Percentiles rank a stretch among this genome's conserved stretches.
These are phyloP conservation scores for Chrysanthemum makinoi DNA, from an alignment of 129 eudicot genomes.

Conservation along the genomic window DNA sequence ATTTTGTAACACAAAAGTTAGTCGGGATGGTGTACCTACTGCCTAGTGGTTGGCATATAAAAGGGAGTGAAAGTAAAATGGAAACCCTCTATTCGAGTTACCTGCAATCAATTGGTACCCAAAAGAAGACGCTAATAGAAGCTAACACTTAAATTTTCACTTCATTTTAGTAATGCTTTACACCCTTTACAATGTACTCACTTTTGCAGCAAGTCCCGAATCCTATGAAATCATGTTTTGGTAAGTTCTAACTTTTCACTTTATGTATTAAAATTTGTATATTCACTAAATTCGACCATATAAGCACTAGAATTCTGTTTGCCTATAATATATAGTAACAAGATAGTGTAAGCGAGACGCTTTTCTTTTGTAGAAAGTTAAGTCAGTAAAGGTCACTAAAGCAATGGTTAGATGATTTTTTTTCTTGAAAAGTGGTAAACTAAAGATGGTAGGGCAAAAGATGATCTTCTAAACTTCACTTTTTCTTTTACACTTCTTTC, in stretches of 20 bases:
- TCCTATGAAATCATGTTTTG: slow-evolving; percentile 3
- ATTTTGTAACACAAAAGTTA: background rate
- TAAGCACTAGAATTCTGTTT: background rate
- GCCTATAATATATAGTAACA: background rate
- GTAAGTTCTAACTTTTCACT: slow-evolving; percentile 12
- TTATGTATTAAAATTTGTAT: background rate
- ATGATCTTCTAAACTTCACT: slow-evolving; percentile 32
- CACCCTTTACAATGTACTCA: background rate
- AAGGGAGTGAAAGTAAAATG: background rate
- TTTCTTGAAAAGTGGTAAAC: slow-evolving; percentile 26
- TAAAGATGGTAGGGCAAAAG: slow-evolving; percentile 48
- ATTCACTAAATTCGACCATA: background rate
- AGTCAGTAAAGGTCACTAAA: slow-evolving; percentile 23
- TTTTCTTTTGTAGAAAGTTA: slow-evolving; percentile 26
- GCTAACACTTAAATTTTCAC: background rate
- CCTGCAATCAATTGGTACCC: background rate
- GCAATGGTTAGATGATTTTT: slow-evolving; percentile 27
- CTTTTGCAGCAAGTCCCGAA: slow-evolving; percentile 6
- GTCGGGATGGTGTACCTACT: background rate
- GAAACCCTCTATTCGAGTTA: background rate
- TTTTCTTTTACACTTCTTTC: slow-evolving; percentile 28
- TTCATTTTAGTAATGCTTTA: background rate
- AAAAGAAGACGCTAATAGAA: background rate
- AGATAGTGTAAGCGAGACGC: slow-evolving; percentile 22
- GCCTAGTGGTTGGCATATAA: background rate